phyloP scores from a whole-genome alignment of 2,329 filamentous ascomycete genomes.

The Fusarium sp. region DNA sequence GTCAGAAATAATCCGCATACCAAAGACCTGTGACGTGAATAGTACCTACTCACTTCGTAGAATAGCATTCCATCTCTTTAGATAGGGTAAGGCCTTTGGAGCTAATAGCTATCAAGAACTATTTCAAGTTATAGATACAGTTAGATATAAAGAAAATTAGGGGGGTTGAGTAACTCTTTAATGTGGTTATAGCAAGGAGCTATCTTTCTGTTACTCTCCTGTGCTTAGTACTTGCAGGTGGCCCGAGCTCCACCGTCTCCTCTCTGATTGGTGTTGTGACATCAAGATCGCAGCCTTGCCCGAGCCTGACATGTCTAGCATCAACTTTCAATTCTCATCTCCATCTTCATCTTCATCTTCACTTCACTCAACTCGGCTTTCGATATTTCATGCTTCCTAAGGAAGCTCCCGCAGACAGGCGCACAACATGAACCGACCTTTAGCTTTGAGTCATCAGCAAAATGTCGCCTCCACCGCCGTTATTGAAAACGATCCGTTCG shows the following conservation, averaged over 20 bases:
- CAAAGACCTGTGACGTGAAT: too few species aligned
- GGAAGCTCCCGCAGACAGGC: neutral
- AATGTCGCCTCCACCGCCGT: constrained; percentile 13
- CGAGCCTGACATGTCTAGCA: neutral
- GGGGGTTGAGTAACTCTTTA: too few species aligned
- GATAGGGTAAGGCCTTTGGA: too few species aligned
- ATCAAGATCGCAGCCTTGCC: neutral
- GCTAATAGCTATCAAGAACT: too few species aligned
- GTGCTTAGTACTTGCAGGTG: neutral
- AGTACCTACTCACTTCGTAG: too few species aligned
- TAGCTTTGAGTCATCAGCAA: constrained; percentile 7
- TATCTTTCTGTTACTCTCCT: too few species aligned
- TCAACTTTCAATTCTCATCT: neutral
- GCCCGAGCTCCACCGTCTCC: neutral
- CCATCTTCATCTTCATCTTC: constrained; percentile 4
- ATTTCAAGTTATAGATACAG: too few species aligned
- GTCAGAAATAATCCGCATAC: too few species aligned
- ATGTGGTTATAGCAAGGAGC: too few species aligned
- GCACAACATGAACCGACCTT: constrained; percentile 15
- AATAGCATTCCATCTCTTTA: too few species aligned
- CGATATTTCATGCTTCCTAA: neutral
- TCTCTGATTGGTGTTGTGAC: constrained; percentile 12
- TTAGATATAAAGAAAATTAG: too few species aligned
- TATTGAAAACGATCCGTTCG: constrained; percentile 33
- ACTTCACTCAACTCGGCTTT: neutral